Evolutionary conservation across 441 rosid genomes (phyloP).

Genomic region (Lagerstroemia fauriei): DNA sequence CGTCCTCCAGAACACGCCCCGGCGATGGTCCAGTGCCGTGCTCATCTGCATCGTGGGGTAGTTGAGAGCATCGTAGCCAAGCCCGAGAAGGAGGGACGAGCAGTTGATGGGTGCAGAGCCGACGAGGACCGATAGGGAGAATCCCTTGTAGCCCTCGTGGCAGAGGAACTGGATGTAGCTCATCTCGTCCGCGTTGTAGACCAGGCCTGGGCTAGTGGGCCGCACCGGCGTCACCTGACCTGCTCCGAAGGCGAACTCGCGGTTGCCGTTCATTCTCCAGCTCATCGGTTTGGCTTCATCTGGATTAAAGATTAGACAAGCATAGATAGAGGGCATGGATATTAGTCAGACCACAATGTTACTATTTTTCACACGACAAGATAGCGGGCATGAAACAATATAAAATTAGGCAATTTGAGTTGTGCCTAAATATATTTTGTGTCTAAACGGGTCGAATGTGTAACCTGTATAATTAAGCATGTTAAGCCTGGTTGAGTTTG

Average conservation of each 20-base stretch:
- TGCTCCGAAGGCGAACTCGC: slow-evolving; percentile 62
- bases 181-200: slow-evolving; percentile 56
- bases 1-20: slow-evolving; percentile 48
- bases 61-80: slow-evolving; percentile 61
- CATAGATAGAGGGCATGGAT: not conserved
- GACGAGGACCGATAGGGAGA: slow-evolving; percentile 44
- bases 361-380: too few relatives aligned
- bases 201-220: slow-evolving; percentile 53
- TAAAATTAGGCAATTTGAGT: too few relatives aligned
- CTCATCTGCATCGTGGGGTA: slow-evolving; percentile 66
- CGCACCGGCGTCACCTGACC: slow-evolving; percentile 57
- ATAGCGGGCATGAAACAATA: too few relatives aligned
- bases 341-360: too few relatives aligned
- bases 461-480: too few relatives aligned
- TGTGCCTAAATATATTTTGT: too few relatives aligned
- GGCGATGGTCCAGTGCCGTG: slow-evolving; percentile 23
- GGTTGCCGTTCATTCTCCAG: slow-evolving; percentile 43
- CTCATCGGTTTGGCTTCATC: slow-evolving; percentile 67
- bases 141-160: slow-evolving; percentile 57
- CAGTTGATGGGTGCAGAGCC: slow-evolving; percentile 52
- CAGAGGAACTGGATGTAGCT: slow-evolving; percentile 64
- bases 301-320: slow-evolving; percentile 7
- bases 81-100: slow-evolving; percentile 56
- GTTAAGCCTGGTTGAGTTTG: too few relatives aligned
- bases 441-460: too few relatives aligned